Evolutionary conservation across 177 flowering plant genomes (phyloP).

Genomic region (Tripterygium wilfordii): DNA sequence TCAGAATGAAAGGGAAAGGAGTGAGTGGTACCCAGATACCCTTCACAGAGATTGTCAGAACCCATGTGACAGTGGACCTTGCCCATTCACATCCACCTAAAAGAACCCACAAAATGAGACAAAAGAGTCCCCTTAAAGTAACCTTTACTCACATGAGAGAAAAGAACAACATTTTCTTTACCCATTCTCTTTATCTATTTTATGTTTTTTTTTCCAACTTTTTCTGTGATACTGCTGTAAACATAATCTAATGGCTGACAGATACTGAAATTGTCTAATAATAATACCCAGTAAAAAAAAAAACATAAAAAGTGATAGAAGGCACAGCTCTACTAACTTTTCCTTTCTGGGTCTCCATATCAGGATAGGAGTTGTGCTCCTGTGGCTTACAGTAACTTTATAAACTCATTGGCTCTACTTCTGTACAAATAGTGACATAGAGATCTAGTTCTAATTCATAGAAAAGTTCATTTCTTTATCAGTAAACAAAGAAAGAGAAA

Average conservation of each 20-base stretch:
- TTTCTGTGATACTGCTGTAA: background rate
- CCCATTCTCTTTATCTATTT: background rate
- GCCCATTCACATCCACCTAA: conserved; percentile 30
- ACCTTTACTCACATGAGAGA: conserved; percentile 39
- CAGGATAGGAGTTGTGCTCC: conserved; percentile 15
- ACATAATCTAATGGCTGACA: conserved; percentile 10
- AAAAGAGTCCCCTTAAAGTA: conserved; percentile 33
- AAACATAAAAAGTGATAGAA: conserved; percentile 1
- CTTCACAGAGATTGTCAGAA: conserved; percentile 29
- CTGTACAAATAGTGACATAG: conserved; percentile 10
- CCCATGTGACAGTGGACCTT: conserved; percentile 49
- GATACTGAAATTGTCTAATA: conserved; percentile 5
- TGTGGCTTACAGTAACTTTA: conserved; percentile 1
- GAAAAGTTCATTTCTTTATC: conserved; percentile 4
- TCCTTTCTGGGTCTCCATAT: conserved; percentile 9
- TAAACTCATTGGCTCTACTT: background rate
- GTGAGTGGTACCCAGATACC: conserved; percentile 22
- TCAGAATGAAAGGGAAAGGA: too few relatives aligned
- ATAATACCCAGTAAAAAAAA: conserved; percentile 2
- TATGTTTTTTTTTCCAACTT: background rate
- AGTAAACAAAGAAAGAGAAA: conserved; percentile 1
- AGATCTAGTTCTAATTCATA: conserved; percentile 1
- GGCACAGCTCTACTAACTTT: conserved; percentile 9
- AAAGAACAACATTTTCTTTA: conserved; percentile 18
- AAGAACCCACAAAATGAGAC: conserved; percentile 46